A percentile compares a stretch with the other conserved stretches of the same genome.
These are phyloP conservation scores for Chara braunii DNA, from an alignment of 139 green algal genomes.

Conservation along the genomic window DNA sequence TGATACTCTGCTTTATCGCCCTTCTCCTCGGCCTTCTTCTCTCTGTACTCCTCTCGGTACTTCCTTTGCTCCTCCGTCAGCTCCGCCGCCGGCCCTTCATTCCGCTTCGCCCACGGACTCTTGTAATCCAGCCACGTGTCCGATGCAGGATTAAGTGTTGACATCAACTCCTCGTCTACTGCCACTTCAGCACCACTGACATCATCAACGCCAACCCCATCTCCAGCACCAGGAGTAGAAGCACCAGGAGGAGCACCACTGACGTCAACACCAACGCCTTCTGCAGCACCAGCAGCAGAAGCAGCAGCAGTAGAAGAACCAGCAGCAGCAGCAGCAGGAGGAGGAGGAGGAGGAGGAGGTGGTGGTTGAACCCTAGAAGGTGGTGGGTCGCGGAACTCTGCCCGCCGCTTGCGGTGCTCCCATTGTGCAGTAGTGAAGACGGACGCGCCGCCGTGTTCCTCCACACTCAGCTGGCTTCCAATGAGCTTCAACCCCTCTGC, in stretches of 20 bases:
- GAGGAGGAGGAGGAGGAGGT: too few species aligned
- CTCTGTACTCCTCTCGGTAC: slow-evolving; percentile 60
- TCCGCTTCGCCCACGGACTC: slow-evolving; percentile 38
- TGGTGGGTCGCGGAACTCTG: too few species aligned
- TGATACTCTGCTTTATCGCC: slow-evolving; percentile 37
- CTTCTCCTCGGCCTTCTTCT: slow-evolving; percentile 50
- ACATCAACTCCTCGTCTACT: neutral
- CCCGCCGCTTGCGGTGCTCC: slow-evolving; percentile 16
- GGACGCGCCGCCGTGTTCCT: slow-evolving; percentile 28
- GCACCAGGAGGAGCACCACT: neutral
- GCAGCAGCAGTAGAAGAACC: too few species aligned
- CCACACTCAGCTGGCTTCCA: slow-evolving; percentile 35
- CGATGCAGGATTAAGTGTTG: neutral
- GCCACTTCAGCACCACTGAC: neutral
- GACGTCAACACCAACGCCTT: neutral
- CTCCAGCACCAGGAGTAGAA: neutral
- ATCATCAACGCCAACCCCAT: slow-evolving; percentile 8
- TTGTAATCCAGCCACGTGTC: neutral
- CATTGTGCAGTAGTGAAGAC: slow-evolving; percentile 21
- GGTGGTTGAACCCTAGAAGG: too few species aligned
- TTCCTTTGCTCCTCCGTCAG: slow-evolving; percentile 76
- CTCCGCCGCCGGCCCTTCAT: slow-evolving; percentile 13
- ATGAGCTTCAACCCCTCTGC: slow-evolving; percentile 41
- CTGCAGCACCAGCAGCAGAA: too few species aligned
- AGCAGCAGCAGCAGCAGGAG: too few species aligned